phyloP scores from a whole-genome alignment of 441 rosid species.

The Arabidopsis hybrid region DNA sequence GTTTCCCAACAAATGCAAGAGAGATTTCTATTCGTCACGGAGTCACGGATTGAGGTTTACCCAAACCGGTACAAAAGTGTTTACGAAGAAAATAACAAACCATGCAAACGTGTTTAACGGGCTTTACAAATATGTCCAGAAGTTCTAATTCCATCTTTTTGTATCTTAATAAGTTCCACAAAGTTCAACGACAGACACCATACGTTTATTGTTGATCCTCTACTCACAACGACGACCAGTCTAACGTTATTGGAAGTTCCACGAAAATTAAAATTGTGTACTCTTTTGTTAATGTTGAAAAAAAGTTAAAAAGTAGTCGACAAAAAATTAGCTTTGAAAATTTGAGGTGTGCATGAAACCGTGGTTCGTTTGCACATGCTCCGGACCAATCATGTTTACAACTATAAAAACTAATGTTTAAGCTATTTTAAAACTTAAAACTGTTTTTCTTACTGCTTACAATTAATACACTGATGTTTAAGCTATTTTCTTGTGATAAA shows the following conservation, averaged over 20 bases:
- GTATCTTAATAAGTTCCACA: not conserved
- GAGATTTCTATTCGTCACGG: no score
- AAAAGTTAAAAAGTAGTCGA: no score
- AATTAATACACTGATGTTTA: not conserved
- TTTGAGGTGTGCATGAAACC: not conserved
- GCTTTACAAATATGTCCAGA: no score
- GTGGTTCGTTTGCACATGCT: not conserved
- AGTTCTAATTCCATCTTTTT: not conserved
- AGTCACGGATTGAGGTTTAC: no score
- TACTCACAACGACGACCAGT: not conserved
- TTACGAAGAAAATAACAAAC: no score
- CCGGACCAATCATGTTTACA: not conserved
- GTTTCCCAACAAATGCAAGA: no score
- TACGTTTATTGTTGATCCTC: not conserved
- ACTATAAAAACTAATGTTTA: not conserved
- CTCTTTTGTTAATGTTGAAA: not conserved
- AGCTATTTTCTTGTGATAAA: not conserved
- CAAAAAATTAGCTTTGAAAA: not conserved
- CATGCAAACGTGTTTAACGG: no score
- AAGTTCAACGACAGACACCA: not conserved
- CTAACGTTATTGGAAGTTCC: not conserved
- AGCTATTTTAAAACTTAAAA: not conserved
- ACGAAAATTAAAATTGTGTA: not conserved
- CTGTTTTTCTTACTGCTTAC: not conserved
- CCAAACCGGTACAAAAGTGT: no score